Evolutionary conservation across 306 rosid species (phyloP).

Genomic region (Styphnolobium japonicum): DNA sequence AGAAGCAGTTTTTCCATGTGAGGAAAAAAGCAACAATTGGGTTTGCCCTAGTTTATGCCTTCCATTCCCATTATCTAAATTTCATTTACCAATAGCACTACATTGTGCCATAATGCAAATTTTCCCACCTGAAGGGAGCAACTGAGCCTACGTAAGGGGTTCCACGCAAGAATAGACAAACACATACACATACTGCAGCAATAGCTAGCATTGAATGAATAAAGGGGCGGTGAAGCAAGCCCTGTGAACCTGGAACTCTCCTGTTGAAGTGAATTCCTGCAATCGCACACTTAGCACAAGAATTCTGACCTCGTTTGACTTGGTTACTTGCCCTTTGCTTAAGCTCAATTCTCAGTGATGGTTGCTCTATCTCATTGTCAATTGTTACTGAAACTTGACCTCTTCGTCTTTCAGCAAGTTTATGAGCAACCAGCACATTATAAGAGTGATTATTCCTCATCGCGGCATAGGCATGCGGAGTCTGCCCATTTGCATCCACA

Average conservation of each 20-base stretch:
- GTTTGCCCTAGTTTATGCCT: constrained; percentile 9
- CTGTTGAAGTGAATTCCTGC: constrained; percentile 44
- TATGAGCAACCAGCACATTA: constrained; percentile 63
- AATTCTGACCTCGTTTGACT: constrained; percentile 37
- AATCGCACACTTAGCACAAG: constrained; percentile 66
- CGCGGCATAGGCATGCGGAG: constrained; percentile 72
- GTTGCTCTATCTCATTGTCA: constrained; percentile 44
- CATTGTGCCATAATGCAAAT: constrained; percentile 61
- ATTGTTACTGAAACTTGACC: constrained; percentile 63
- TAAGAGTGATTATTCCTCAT: constrained; percentile 71
- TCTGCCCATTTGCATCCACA: constrained; percentile 67
- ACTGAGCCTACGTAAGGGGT: constrained; percentile 67
- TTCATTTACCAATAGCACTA: constrained; percentile 33
- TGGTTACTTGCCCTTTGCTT: constrained; percentile 20
- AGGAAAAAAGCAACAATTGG: not conserved
- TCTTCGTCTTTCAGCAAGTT: constrained; percentile 55
- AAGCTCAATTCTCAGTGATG: constrained; percentile 34
- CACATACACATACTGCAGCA: constrained; percentile 93
- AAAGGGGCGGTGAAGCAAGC: constrained; percentile 68
- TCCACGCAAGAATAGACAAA: constrained; percentile 81
- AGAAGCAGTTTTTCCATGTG: constrained; percentile 6
- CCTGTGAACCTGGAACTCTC: constrained; percentile 59
- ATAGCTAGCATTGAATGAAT: constrained; percentile 82
- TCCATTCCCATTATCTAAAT: constrained; percentile 5
- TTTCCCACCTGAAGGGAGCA: constrained; percentile 86